Evolutionary conservation across 352 stramenopile species (phyloP).

Genomic region (Globisporangium spinosum): DNA sequence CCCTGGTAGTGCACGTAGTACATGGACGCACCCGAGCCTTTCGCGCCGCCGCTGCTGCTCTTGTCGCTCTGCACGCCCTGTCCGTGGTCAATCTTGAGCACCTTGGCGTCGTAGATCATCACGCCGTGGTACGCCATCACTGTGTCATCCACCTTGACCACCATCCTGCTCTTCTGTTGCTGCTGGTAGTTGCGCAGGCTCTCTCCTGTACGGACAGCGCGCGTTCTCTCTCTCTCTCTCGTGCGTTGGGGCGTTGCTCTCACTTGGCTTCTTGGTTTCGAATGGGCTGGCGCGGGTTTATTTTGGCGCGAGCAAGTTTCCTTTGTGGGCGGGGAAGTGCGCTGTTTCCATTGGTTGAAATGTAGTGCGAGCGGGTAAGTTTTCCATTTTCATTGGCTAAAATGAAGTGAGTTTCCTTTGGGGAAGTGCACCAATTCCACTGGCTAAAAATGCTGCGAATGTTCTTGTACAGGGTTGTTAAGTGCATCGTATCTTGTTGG

Average conservation of each 20-base stretch:
- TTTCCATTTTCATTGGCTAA: neutral
- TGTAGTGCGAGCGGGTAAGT: neutral
- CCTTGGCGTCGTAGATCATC: conserved; percentile 86
- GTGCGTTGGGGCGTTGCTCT: neutral
- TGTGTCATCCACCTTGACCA: conserved; percentile 59
- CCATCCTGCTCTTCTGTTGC: conserved; percentile 27
- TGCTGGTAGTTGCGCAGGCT: neutral
- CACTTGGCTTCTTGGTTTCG: neutral
- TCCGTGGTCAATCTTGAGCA: conserved; percentile 78
- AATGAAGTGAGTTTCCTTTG: neutral
- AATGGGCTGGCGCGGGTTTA: neutral
- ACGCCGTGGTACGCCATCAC: conserved; percentile 78
- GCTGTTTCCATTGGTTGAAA: neutral
- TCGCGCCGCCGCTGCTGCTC: conserved; percentile 1
- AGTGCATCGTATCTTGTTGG: neutral
- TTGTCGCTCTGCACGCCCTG: conserved; percentile 40
- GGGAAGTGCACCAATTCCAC: neutral
- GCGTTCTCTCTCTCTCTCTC: neutral
- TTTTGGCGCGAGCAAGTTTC: neutral
- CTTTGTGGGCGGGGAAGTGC: neutral
- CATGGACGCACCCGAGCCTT: conserved; percentile 33
- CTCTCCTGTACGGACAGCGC: neutral
- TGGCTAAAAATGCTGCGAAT: neutral
- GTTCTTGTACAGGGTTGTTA: neutral
- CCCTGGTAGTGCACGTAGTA: conserved; percentile 91